Conservation (phyloP, 306 rosid genomes). For the Astragalus membranaceus region DNA sequence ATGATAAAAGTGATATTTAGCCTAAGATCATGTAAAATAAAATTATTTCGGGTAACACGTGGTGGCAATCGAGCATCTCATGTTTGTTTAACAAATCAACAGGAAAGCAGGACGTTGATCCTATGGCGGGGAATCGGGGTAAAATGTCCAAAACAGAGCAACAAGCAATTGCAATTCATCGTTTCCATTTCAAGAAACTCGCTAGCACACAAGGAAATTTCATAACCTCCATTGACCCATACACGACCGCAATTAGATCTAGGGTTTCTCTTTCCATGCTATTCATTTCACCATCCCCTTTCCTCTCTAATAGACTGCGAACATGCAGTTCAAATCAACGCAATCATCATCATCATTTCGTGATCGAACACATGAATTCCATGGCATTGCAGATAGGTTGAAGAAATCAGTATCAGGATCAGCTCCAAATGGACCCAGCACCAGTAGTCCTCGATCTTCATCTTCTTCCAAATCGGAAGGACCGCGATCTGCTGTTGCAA, state of each 20-base stretch:
- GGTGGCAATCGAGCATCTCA: no score
- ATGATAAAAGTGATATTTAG: no score
- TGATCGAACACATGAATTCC: slow-evolving; percentile 83
- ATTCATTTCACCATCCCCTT: background rate
- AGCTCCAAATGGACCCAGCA: slow-evolving; percentile 45
- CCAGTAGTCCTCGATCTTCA: background rate
- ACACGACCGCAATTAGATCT: background rate
- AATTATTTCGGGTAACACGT: no score
- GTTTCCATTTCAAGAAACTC: no score
- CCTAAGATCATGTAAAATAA: no score
- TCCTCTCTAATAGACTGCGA: background rate
- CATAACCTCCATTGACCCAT: background rate
- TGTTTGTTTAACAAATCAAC: no score
- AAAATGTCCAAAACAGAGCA: no score
- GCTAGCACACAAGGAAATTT: background rate
- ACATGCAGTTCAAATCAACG: slow-evolving; percentile 48
- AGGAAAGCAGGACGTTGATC: no score
- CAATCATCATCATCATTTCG: slow-evolving; percentile 61
- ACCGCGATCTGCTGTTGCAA: slow-evolving; percentile 53
- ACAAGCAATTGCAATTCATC: no score
- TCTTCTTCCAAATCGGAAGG: slow-evolving; percentile 55
- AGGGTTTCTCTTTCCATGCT: background rate
- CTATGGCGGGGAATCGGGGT: no score
- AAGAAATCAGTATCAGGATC: slow-evolving; percentile 37
- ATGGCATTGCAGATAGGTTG: slow-evolving; percentile 62